These are phyloP conservation scores for Candolleomyces eurysporus DNA, from an alignment of 768 basidiomycete species.

Conservation along the genomic window DNA sequence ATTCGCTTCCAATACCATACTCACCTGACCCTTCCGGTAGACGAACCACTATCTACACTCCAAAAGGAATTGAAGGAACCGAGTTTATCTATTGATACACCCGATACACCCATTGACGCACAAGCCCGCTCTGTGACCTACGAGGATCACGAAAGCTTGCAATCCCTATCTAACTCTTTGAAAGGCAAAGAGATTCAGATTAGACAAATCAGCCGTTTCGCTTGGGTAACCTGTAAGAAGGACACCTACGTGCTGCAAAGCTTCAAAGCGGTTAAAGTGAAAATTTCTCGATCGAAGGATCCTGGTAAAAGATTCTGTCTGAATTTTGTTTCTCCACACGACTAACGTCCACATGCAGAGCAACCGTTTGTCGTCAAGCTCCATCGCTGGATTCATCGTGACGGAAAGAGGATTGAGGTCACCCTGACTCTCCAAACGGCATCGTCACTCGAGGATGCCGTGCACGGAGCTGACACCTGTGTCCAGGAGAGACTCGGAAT, in stretches of 20 bases:
- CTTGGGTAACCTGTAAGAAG: conserved; percentile 81
- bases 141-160: conserved; percentile 74
- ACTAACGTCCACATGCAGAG: too few relatives aligned
- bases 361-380: background rate
- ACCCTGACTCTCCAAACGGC: background rate
- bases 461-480: conserved; percentile 72
- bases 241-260: conserved; percentile 74
- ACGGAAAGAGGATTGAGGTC: background rate
- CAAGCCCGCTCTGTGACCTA: conserved; percentile 67
- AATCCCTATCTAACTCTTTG: conserved; percentile 47
- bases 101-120: background rate
- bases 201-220: conserved; percentile 48
- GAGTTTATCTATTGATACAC: background rate
- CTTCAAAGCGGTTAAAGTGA: conserved; percentile 66
- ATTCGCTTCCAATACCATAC: background rate
- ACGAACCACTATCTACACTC: background rate
- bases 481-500: conserved; percentile 53
- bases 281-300: conserved; percentile 47
- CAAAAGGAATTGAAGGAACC: background rate
- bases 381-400: background rate
- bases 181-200: conserved; percentile 57
- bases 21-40: background rate
- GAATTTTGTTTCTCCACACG: too few relatives aligned
- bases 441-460: conserved; percentile 50
- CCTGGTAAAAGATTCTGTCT: conserved; percentile 25